phyloP scores from a whole-genome alignment of 1,284 basidiomycete species.

The Irpex lacteus region DNA sequence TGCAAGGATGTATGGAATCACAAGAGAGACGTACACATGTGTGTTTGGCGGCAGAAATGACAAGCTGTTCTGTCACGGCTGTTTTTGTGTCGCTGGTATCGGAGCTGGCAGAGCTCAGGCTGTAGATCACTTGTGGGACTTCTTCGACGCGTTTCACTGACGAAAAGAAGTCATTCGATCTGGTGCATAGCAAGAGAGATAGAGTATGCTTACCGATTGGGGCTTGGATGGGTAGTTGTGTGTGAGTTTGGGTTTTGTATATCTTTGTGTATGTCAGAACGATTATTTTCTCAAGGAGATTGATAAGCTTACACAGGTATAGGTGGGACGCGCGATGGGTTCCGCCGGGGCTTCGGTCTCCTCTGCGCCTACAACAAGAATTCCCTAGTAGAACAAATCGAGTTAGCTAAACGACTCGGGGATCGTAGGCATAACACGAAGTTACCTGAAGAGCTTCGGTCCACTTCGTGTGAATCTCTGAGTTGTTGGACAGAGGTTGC shows the following conservation, averaged over 20 bases:
- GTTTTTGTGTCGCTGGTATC: neutral
- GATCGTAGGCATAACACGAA: neutral
- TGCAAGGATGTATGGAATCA: neutral
- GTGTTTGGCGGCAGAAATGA: neutral
- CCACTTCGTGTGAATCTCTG: constrained; percentile 3
- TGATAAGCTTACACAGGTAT: neutral
- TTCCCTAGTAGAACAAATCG: neutral
- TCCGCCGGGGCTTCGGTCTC: neutral
- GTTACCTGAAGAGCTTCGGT: neutral
- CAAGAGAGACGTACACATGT: neutral
- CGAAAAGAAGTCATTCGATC: neutral
- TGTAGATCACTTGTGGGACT: neutral
- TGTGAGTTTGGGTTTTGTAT: neutral
- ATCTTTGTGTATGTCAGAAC: neutral
- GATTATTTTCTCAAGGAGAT: neutral
- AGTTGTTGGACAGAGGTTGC: neutral
- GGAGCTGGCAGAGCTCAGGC: neutral
- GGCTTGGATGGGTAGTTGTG: neutral
- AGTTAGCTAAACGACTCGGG: neutral
- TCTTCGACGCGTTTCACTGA: neutral
- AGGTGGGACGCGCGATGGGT: neutral
- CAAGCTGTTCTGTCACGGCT: neutral
- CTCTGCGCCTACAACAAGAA: neutral
- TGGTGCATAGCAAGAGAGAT: neutral
- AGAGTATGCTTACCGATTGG: neutral